Base-by-base conservation (phyloP, 805 yeast species). In the Lipomyces kockii region DNA sequence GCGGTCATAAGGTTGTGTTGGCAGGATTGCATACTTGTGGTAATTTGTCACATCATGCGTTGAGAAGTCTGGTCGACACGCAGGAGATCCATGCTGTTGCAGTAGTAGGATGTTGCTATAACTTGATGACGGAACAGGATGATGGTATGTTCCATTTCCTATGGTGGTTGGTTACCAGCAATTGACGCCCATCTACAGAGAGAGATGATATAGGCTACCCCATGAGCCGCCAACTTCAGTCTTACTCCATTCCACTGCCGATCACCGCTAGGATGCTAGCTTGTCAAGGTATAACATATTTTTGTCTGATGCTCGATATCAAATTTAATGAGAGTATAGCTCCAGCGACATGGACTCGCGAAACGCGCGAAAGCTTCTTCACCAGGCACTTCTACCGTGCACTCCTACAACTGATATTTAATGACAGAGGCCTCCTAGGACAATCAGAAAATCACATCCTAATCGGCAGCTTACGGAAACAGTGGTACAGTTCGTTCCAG, bases 51-150 rank as follows among this genome's bases (percentile, higher is more conserved):
- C 71, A 71, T 37, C 65, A 64, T 49, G 71, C 72, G 6, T 17
- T 72, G 17, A 56, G 65, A n/a, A 64, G 71, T 39, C 46, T 72
- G n/a, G 60, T 58, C 22, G 68, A 63, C 39, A 70, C 73, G 7
- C 51, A 62, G 11, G 63, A 58, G 12, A 63, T 72, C 32, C 29
- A 27, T 12, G 74, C 68, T 14, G 69, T 72, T 4, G 71, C 71
- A 7, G 75, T 69, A 11, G 74, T 72, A 12, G 74, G 74, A 4
- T 72, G 74, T 62, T 72, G 74, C 55, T 72, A 72, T 53, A 72
- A 72, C 58, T 61, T 72, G 52, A 65, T 72, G 69, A 63, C 73
- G 17, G 71, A 72, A 29, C 53, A 58, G 29, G 43, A 29, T 25
- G 60, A 25, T 17, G 62, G 66, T 55, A 53, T 3, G 64, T 37